Conservation (phyloP, 148 eudicot genomes). For the Chenopodium album region DNA sequence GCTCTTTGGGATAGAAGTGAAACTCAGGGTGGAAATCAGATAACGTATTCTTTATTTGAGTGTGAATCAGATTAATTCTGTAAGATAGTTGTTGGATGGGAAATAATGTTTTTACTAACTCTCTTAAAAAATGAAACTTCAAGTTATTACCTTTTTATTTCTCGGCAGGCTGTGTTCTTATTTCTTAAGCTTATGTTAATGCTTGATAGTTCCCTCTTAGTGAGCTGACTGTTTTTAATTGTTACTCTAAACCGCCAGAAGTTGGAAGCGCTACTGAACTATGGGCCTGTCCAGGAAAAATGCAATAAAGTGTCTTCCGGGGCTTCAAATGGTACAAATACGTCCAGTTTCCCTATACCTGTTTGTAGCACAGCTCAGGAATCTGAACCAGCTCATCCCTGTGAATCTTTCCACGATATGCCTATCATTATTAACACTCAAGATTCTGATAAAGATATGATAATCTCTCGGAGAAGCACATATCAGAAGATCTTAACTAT, state of each 20-base stretch:
- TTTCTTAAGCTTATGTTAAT: background rate
- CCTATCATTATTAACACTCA: constrained; percentile 75
- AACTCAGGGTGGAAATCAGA: background rate
- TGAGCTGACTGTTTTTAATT: constrained; percentile 17
- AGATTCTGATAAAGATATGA: constrained; percentile 79
- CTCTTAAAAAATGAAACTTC: background rate
- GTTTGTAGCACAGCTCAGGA: constrained; percentile 33
- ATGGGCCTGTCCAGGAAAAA: constrained; percentile 41
- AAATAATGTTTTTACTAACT: background rate
- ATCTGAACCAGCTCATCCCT: constrained; percentile 26
- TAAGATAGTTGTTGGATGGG: background rate
- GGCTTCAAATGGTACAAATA: constrained; percentile 32
- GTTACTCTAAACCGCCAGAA: constrained; percentile 31
- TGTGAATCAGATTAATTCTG: background rate
- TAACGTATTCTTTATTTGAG: background rate
- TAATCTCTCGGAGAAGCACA: constrained; percentile 87
- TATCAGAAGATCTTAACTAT: constrained; percentile 78
- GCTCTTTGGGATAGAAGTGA: background rate
- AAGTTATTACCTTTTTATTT: background rate
- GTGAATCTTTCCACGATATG: constrained; percentile 41
- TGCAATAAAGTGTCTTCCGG: constrained; percentile 29
- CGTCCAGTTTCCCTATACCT: constrained; percentile 28
- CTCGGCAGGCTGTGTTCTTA: background rate
- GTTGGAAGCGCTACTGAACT: constrained; percentile 53
- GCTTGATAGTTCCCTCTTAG: constrained; percentile 10